Conservation (phyloP, 768 basidiomycete species). For the Tylopilus sp. region DNA sequence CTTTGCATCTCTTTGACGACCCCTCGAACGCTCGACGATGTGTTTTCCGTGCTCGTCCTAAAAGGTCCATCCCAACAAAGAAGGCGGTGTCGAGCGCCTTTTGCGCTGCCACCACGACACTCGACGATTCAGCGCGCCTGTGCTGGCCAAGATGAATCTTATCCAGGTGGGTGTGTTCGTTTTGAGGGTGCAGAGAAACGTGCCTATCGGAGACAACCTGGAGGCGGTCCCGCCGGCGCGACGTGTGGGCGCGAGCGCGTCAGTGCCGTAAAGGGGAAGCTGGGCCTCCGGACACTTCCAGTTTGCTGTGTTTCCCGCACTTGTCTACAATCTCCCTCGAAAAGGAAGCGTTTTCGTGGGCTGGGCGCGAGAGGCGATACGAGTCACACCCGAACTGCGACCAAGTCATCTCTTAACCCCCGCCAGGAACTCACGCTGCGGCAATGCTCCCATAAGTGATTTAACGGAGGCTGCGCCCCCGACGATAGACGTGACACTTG, state of each 20-base stretch:
- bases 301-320: constrained; percentile 4
- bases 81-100: too few species aligned
- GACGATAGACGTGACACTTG: constrained; percentile 7
- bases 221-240: too few species aligned
- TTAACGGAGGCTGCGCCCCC: constrained; percentile 25
- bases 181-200: too few species aligned
- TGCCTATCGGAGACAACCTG: too few species aligned
- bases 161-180: too few species aligned
- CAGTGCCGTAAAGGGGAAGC: constrained; percentile 1
- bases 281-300: constrained; percentile 18
- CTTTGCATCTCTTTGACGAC: too few species aligned
- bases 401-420: constrained; percentile 12
- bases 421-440: constrained; percentile 14
- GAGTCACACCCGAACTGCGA: constrained; percentile 11
- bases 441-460: constrained; percentile 26
- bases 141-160: background rate
- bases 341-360: constrained; percentile 20
- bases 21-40: too few species aligned
- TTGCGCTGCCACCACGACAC: too few species aligned
- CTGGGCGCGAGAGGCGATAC: constrained; percentile 12
- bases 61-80: too few species aligned
- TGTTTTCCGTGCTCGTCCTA: too few species aligned
- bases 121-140: too few species aligned
- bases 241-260: background rate
- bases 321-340: too few species aligned